phyloP scores from a whole-genome alignment of 2,329 filamentous ascomycete genomes.

The Colletotrichum viniferum region DNA sequence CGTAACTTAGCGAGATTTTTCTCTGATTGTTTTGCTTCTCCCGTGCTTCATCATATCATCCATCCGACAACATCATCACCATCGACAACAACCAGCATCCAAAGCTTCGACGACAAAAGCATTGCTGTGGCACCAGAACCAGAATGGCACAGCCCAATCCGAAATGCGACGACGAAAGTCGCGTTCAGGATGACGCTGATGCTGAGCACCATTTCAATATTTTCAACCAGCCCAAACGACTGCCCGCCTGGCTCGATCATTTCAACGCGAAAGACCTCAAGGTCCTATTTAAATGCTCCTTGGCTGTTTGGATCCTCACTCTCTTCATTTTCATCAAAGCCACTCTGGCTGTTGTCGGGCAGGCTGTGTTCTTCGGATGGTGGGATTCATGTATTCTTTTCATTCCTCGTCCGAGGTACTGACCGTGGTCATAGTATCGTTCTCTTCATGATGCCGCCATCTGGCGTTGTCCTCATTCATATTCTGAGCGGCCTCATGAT shows the following conservation, averaged over 20 bases:
- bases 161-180: not conserved
- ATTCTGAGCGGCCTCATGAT: not conserved
- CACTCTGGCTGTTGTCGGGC: not conserved
- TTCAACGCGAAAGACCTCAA: not conserved
- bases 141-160: not conserved
- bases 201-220: not conserved
- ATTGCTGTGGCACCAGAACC: not conserved
- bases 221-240: not conserved
- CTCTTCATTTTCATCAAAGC: not conserved
- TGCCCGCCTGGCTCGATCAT: not conserved
- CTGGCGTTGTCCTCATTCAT: not conserved
- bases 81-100: not conserved
- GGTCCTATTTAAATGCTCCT: not conserved
- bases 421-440: not conserved
- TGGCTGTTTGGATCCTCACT: not conserved
- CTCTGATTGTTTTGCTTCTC: not conserved
- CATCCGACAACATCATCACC: not conserved
- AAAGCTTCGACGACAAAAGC: not conserved
- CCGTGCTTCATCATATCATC: not conserved
- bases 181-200: not conserved
- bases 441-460: not conserved
- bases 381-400: not conserved
- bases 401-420: not conserved
- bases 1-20: not conserved
- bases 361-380: not conserved